phyloP scores from a whole-genome alignment of 2,329 filamentous ascomycete species.

The Fusarium dimerum region DNA sequence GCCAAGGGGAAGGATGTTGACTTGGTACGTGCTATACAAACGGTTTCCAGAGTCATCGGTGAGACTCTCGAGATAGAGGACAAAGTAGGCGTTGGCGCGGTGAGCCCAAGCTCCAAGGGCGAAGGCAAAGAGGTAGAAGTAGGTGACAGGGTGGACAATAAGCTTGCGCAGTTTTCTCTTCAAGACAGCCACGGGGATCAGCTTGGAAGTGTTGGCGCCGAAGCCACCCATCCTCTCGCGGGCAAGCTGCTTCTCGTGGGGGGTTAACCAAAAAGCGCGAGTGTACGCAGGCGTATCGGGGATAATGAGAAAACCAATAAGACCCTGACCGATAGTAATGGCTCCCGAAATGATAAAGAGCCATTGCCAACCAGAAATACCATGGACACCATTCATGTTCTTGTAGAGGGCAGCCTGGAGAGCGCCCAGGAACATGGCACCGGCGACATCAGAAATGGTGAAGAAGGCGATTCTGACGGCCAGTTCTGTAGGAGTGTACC shows the following conservation, averaged over 20 bases:
- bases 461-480: constrained; percentile 44
- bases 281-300: constrained; percentile 34
- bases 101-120: constrained; percentile 33
- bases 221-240: constrained; percentile 29
- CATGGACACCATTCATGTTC: constrained; percentile 42
- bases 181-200: constrained; percentile 27
- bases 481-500: constrained; percentile 46
- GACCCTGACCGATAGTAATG: constrained; percentile 43
- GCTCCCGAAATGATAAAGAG: constrained; percentile 47
- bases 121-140: constrained; percentile 33
- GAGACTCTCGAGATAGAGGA: constrained; percentile 33
- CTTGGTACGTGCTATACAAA: constrained; percentile 33
- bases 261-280: constrained; percentile 31
- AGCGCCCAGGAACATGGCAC: constrained; percentile 46
- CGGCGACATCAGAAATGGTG: constrained; percentile 44
- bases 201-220: constrained; percentile 31
- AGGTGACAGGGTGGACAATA: constrained; percentile 32
- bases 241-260: constrained; percentile 29
- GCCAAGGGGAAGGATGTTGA: constrained; percentile 33
- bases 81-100: constrained; percentile 35
- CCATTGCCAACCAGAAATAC: constrained; percentile 47
- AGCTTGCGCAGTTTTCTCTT: constrained; percentile 29
- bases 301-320: constrained; percentile 42
- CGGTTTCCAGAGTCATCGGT: constrained; percentile 26
- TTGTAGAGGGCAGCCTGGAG: constrained; percentile 45